phyloP scores from a whole-genome alignment of 2,329 filamentous ascomycete genomes.

The Orbilia brochopaga region DNA sequence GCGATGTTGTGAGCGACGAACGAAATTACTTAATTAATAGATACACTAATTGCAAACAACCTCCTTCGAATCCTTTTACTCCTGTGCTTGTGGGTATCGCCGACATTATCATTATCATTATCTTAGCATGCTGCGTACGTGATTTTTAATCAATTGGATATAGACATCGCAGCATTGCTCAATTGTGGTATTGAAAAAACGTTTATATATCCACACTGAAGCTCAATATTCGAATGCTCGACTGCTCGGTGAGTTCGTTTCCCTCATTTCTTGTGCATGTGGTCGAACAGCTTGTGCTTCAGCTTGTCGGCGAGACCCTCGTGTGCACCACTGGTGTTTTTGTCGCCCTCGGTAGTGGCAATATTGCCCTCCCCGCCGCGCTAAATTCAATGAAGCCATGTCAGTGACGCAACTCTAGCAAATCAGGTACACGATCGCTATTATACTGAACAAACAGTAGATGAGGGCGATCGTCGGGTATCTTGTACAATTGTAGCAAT shows the following conservation, averaged over 20 bases:
- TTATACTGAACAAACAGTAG: too few species aligned
- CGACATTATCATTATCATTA: neutral
- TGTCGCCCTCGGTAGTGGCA: slow-evolving; percentile 39
- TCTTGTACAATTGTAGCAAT: neutral
- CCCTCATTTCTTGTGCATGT: slow-evolving; percentile 30
- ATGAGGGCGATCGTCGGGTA: too few species aligned
- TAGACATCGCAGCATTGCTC: neutral
- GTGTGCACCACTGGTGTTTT: slow-evolving; percentile 21
- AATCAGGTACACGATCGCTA: too few species aligned
- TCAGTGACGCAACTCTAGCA: too few species aligned
- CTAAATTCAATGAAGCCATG: slow-evolving; percentile 25
- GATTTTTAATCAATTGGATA: neutral
- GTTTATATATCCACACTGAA: too few species aligned
- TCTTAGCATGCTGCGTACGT: neutral
- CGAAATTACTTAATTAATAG: too few species aligned
- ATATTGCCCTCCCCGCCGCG: slow-evolving; percentile 56
- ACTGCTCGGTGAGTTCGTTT: neutral
- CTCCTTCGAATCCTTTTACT: neutral
- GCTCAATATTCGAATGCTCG: neutral
- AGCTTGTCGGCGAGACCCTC: slow-evolving; percentile 54
- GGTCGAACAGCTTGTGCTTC: slow-evolving; percentile 53
- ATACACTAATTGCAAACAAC: too few species aligned
- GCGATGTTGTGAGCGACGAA: too few species aligned
- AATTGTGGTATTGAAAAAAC: too few species aligned
- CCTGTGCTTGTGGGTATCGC: neutral